Base-by-base conservation (phyloP, 2,329 filamentous ascomycete genomes). In the Blumeriella jaapii region DNA sequence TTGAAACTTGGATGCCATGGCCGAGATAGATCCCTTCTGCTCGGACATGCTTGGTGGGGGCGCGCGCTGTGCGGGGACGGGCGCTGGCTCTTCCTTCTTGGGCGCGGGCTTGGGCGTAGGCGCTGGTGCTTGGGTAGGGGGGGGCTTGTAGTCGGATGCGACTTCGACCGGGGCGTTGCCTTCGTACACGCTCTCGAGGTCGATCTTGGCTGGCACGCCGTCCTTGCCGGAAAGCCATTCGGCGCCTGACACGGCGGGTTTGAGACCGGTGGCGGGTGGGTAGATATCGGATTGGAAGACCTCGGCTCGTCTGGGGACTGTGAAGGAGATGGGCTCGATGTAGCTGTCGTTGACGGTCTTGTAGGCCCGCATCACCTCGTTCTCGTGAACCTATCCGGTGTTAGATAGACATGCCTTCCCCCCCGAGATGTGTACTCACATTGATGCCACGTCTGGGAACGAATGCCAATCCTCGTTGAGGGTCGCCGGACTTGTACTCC, bases 251-350 rank as follows among this genome's bases (percentile, higher is more conserved):
- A 93, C 73, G 40, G 81, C 87, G 31, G 91, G 75, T 61, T 85
- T 93, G 35, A 72, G 59, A 42, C 91, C 89, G 37, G 69, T 68
- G 9, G 86, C 80, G 8, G 91, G 89, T 26, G 89, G 91, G 60
- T 84, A 98, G 53, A 98, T 95, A 56, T 98, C 91, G 42, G 86
- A 84, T 63, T 96, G 89, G 74, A 95, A 95, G 33, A 81, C 85
- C 61, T 95, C 86, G 36, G 91, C 84, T 45, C 91, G 77, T 45
- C 91, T 78, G 31, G 91, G 91, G 2, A 96, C 91, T 36, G 93
- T 93, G 64, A 98, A 98, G 2, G 91, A 94, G 55, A 98, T 82
- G 25, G 91, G 91, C 62, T 98, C 91, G 51, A 98, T 85, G 63
- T 93, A 94, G 29, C 66, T 60, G 57, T 98, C 91, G 60, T 87